Conservation (phyloP, 176 grass and related monocot genomes). For the Leersia perrieri region DNA sequence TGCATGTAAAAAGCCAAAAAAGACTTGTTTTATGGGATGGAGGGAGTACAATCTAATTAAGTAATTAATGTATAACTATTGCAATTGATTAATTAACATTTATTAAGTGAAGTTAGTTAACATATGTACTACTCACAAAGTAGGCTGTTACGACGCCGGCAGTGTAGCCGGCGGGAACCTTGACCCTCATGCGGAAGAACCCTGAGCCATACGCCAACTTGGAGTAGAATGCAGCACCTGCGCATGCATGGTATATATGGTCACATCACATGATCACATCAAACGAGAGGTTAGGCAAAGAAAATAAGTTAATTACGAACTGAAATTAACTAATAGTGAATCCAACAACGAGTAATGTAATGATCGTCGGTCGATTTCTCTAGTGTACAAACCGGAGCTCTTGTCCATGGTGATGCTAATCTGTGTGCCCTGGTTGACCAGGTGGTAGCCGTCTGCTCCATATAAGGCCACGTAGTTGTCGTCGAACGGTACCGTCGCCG, state of each 20-base stretch:
- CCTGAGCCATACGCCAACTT: constrained; percentile 55
- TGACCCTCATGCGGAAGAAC: constrained; percentile 72
- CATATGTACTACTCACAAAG: constrained; percentile 48
- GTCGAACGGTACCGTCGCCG: constrained; percentile 33
- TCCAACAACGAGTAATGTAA: background rate
- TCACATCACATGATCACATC: no score
- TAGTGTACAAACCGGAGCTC: no score
- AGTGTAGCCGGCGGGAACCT: constrained; percentile 49
- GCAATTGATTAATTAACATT: background rate
- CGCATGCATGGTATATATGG: background rate
- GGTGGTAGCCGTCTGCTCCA: constrained; percentile 45
- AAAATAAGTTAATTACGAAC: no score
- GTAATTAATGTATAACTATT: no score
- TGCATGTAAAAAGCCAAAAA: no score
- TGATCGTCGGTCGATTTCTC: no score
- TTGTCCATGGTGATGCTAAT: constrained; percentile 62
- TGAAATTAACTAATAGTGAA: no score
- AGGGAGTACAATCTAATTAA: no score
- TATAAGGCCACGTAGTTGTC: constrained; percentile 53
- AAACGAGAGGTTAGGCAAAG: background rate
- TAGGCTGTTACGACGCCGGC: constrained; percentile 69
- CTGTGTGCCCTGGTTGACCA: constrained; percentile 33
- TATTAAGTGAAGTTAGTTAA: background rate
- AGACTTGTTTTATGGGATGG: no score
- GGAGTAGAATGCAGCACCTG: constrained; percentile 68